A percentile compares a stretch with the other conserved stretches of the same genome.
Evolutionary conservation across 2,329 filamentous ascomycete species (phyloP).

Genomic region (Neonectria magnoliae): DNA sequence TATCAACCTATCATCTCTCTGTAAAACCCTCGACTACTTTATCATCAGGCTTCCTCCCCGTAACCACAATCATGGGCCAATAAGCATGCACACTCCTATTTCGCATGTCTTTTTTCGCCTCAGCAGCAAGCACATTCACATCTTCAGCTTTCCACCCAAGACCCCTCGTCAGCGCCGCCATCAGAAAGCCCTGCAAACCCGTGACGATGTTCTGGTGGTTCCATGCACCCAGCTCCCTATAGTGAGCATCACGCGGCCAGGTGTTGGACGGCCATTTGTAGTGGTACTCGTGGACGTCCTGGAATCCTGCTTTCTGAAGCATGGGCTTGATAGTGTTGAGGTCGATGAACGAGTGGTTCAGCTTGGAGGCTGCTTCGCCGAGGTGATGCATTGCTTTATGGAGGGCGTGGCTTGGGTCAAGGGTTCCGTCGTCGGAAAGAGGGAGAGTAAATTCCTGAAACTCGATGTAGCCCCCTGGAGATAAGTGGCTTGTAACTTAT

Average conservation of each 20-base stretch:
- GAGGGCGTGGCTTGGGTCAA: background rate
- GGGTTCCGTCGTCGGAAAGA: constrained; percentile 14
- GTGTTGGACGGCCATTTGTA: constrained; percentile 21
- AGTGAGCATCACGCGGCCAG: constrained; percentile 16
- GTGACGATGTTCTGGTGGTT: constrained; percentile 11
- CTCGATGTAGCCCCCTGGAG: constrained; percentile 20
- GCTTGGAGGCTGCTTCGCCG: constrained; percentile 8
- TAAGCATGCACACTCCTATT: constrained; percentile 20
- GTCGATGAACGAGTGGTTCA: constrained; percentile 13
- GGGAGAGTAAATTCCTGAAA: constrained; percentile 17
- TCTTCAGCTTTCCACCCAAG: constrained; percentile 16
- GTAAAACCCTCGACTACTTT: background rate
- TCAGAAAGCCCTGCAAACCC: constrained; percentile 13
- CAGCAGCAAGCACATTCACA: constrained; percentile 9
- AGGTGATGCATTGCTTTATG: constrained; percentile 3
- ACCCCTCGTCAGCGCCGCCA: constrained; percentile 14
- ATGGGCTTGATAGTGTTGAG: constrained; percentile 8
- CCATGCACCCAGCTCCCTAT: constrained; percentile 15
- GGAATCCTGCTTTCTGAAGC: constrained; percentile 13
- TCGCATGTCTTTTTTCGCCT: constrained; percentile 9
- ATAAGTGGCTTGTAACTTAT: background rate
- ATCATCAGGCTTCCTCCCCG: constrained; percentile 2
- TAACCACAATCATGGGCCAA: constrained; percentile 23
- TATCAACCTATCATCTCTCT: background rate
- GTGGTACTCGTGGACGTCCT: constrained; percentile 4